Base-by-base conservation (phyloP, 768 basidiomycete species). In the Pseudohyphozyma bogoriensis region DNA sequence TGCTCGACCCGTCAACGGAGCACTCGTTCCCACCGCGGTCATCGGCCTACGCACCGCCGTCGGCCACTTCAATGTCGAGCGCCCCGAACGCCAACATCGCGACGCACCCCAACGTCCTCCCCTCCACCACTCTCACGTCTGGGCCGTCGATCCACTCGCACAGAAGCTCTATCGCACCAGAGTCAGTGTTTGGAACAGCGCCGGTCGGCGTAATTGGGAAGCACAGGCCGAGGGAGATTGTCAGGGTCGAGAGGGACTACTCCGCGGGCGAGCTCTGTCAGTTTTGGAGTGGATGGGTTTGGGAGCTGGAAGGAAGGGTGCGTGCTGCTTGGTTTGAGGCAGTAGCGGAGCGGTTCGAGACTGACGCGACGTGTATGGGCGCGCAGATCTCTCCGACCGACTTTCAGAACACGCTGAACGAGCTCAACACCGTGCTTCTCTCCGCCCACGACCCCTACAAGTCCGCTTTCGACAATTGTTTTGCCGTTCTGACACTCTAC, bases 191-290 rank as follows among this genome's bases (percentile, higher is more conserved):
- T 24, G 87, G 88, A 4, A 87, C 85, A 0, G 75, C 79, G 2
- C 89, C 89, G 12, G 75, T 85, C 9, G 93, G 93, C 2, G 83
- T 85, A 54, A 85, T 97, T 59, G 92, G 91, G 4, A 75, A 85
- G 28, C 88, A 95, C 71, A 84, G 88, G 67, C 92, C 93, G 20
- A 83, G 92, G 55, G 93, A 96, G 76, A 82, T 99, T 10, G 77
- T 99, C 54, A 79, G 93, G 47, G 77, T 99, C 44, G 93, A 97
- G 73, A 77, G 95, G 55, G 95, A 99, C 73, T 99, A 95, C 72
- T 81, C 78, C 18, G 84, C 84, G 1, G 95, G 93, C n/a, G 93
- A 97, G 72, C 77, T 92, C 10, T 80, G 84, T 33, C 93, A 96
- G 74, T 95, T 99, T 73, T 80, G 87, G 36, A 81, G 89, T 0